Conservation (phyloP, 2,329 filamentous ascomycete genomes). For the Immersiporthe knoxdaviesiana region DNA sequence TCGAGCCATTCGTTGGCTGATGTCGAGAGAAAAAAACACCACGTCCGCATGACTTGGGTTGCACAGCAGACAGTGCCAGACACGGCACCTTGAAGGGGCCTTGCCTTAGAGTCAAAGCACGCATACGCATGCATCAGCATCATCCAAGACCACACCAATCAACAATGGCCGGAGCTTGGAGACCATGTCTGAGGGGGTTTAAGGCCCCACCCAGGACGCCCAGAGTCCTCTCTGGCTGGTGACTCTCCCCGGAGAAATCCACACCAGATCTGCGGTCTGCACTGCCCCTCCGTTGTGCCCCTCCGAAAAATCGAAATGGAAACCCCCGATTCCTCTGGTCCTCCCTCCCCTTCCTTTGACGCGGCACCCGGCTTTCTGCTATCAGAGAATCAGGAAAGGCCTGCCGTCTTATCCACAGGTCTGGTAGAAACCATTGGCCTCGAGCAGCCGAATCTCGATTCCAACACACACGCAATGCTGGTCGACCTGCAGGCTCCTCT, state of each 20-base stretch:
- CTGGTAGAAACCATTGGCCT: not conserved
- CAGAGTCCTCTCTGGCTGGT: not conserved
- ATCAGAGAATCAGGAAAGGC: not conserved
- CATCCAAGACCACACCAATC: slow-evolving; percentile 4
- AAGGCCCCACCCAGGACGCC: not conserved
- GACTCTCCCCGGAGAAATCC: not conserved
- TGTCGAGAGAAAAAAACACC: slow-evolving; percentile 22
- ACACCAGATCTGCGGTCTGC: slow-evolving; percentile 15
- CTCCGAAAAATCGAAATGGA: not conserved
- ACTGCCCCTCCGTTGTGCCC: not conserved
- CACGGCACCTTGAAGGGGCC: not conserved
- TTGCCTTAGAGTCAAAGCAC: not conserved
- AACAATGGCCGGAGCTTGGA: not conserved
- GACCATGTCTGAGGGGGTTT: not conserved
- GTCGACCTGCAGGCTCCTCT: slow-evolving; percentile 2
- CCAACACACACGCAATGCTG: not conserved
- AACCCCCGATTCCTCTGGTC: not conserved
- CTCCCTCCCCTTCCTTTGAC: not conserved
- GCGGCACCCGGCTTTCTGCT: slow-evolving; percentile 4
- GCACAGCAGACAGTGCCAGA: slow-evolving; percentile 32
- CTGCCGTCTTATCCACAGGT: not conserved
- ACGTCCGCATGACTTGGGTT: slow-evolving; percentile 27
- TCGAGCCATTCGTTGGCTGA: slow-evolving; percentile 35
- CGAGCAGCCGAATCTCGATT: slow-evolving; percentile 10
- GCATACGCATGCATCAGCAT: not conserved